Percentiles rank a stretch among this genome's conserved stretches.
Evolutionary conservation across 495 filamentous ascomycete genomes (phyloP).

Genomic region (Saxispiralis lemnorum): DNA sequence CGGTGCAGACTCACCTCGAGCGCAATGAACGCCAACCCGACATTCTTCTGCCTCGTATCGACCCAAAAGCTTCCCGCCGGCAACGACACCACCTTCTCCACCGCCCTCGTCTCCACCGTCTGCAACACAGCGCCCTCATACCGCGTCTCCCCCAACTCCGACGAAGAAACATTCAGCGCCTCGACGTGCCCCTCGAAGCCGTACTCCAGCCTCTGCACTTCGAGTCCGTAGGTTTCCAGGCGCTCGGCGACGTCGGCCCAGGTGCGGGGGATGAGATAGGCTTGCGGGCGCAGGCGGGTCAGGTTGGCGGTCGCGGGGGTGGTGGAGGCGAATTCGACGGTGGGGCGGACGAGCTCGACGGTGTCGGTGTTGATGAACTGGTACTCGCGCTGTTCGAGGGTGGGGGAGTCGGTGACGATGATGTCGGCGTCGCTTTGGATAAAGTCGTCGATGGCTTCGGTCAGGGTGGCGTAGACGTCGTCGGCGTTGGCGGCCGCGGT

Average conservation of each 20-base stretch:
- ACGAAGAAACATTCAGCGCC: conserved; percentile 16
- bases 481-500: conserved; percentile 18
- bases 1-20: no score
- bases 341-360: conserved; percentile 14
- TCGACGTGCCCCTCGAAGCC: conserved; percentile 19
- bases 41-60: no score
- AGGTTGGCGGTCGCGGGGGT: conserved; percentile 22
- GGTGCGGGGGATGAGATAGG: conserved; percentile 22
- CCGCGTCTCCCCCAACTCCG: conserved; percentile 14
- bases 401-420: conserved; percentile 18
- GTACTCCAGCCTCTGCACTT: conserved; percentile 16
- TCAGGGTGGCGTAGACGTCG: conserved; percentile 19
- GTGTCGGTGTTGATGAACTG: conserved; percentile 14
- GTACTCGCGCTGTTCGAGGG: conserved; percentile 10
- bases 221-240: conserved; percentile 16
- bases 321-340: conserved; percentile 20
- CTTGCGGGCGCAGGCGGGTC: conserved; percentile 19
- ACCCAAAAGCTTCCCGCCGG: conserved; percentile 8
- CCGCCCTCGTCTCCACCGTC: conserved; percentile 16
- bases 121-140: conserved; percentile 23
- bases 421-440: conserved; percentile 16
- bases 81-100: conserved; percentile 12
- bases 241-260: conserved; percentile 19
- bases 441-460: conserved; percentile 12
- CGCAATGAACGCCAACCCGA: no score